Percentiles rank a stretch among this genome's conserved stretches.
phyloP scores from a whole-genome alignment of 192 early-diverging fungal species.

The Dispira parvispora region DNA sequence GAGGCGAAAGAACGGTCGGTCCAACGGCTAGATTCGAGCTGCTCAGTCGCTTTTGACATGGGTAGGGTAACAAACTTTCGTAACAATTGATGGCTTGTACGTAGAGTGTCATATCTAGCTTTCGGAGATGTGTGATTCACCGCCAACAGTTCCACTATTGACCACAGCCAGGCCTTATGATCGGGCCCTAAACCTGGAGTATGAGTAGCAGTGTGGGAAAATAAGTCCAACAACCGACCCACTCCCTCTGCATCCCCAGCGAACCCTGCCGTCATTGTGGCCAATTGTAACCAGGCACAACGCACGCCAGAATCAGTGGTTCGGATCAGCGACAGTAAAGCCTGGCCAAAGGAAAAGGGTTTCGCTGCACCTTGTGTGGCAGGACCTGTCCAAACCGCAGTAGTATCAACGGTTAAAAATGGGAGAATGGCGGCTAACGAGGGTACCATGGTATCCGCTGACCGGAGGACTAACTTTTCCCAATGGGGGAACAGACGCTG shows the following conservation, averaged over 20 bases:
- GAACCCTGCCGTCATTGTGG: neutral
- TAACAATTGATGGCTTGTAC: neutral
- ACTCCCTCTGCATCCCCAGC: neutral
- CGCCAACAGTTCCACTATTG: neutral
- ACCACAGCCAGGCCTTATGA: neutral
- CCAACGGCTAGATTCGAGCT: too few species aligned
- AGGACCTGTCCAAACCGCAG: neutral
- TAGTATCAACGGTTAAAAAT: neutral
- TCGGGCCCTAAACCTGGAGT: neutral
- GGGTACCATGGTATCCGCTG: neutral
- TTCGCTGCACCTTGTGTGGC: too few species aligned
- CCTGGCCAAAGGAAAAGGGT: neutral
- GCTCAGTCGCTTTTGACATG: neutral
- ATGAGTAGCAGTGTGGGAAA: neutral
- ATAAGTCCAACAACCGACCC: neutral
- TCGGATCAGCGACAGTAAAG: neutral
- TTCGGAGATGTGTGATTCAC: neutral
- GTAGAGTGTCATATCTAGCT: too few species aligned
- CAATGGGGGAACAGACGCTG: neutral
- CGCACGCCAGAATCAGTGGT: neutral
- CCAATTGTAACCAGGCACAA: neutral
- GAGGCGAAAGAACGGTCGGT: neutral
- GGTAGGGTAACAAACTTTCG: neutral
- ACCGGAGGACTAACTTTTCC: constrained; percentile 11
- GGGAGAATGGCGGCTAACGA: constrained; percentile 7